Evolutionary conservation across 345 rosid genomes (phyloP).

Genomic region (Brassica nigra): DNA sequence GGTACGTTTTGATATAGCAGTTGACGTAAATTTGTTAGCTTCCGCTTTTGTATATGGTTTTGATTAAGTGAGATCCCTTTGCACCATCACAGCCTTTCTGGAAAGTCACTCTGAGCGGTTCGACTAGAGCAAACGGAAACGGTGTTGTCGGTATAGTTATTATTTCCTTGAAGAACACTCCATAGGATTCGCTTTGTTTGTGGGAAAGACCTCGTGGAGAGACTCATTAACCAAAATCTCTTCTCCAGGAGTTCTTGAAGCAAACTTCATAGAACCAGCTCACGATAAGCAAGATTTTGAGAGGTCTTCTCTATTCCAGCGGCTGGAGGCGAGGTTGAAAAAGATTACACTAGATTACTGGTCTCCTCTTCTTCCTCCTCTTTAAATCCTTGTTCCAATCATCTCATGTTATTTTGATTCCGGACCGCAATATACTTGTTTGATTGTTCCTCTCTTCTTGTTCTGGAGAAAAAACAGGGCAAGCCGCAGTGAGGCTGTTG

Average conservation of each 20-base stretch:
- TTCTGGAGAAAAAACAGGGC: not conserved
- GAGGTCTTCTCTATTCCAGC: slow-evolving; percentile 74
- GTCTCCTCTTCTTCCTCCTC: slow-evolving; percentile 47
- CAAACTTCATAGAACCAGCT: slow-evolving; percentile 93
- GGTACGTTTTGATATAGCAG: not conserved
- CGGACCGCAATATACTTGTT: not conserved
- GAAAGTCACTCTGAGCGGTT: slow-evolving; percentile 67
- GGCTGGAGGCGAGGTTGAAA: slow-evolving; percentile 76
- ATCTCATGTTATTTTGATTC: not conserved
- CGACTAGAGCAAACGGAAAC: slow-evolving; percentile 44
- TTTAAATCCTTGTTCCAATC: not conserved
- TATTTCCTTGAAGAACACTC: slow-evolving; percentile 21
- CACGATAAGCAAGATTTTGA: slow-evolving; percentile 99
- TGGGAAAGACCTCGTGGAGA: slow-evolving; percentile 16
- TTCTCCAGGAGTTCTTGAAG: slow-evolving; percentile 86
- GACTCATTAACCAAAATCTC: slow-evolving; percentile 30
- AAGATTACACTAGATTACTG: slow-evolving; percentile 67
- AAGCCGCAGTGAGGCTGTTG: not conserved
- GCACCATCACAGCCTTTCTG: slow-evolving; percentile 77
- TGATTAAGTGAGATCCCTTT: slow-evolving; percentile 22
- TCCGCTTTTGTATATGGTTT: not conserved
- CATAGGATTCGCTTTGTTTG: slow-evolving; percentile 18
- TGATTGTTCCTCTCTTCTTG: not conserved
- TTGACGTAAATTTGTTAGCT: not conserved
- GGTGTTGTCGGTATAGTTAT: slow-evolving; percentile 74